Conservation (phyloP, 768 basidiomycete species). For the Amanita exitialis region DNA sequence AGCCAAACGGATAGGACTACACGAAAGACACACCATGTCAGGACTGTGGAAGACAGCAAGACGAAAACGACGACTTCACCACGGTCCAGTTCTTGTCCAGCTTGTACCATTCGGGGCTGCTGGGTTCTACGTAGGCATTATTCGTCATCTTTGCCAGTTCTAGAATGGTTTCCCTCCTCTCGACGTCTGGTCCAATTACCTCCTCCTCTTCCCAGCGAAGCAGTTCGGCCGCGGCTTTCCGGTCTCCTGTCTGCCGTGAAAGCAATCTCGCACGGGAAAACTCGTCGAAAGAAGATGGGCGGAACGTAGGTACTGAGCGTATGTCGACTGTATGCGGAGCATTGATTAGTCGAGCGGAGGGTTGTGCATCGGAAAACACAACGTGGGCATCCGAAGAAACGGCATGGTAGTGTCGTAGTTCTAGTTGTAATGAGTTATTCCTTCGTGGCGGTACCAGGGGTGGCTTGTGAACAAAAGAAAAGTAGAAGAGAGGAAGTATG, state of each 20-base stretch:
- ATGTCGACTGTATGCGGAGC: conserved; percentile 28
- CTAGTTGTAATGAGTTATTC: conserved; percentile 28
- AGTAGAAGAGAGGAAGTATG: conserved; percentile 31
- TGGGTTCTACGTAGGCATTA: conserved; percentile 72
- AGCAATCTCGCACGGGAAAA: conserved; percentile 32
- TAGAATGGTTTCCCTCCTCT: conserved; percentile 64
- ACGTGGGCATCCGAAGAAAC: conserved; percentile 38
- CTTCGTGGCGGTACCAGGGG: neutral
- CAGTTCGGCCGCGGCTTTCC: conserved; percentile 8
- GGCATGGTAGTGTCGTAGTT: conserved; percentile 55
- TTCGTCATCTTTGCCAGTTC: conserved; percentile 91
- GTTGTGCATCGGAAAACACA: conserved; percentile 41
- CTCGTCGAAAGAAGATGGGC: conserved; percentile 37
- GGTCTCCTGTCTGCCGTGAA: conserved; percentile 34
- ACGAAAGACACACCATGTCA: neutral
- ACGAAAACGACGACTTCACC: conserved; percentile 22
- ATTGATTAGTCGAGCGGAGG: conserved; percentile 6
- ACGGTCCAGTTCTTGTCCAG: conserved; percentile 52
- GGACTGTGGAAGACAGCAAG: neutral
- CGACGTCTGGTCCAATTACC: conserved; percentile 65
- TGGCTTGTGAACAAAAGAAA: conserved; percentile 13
- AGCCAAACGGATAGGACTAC: conserved; percentile 79
- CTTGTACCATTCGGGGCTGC: conserved; percentile 70
- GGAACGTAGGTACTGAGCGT: conserved; percentile 26
- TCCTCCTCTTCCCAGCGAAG: conserved; percentile 71